phyloP scores from a whole-genome alignment of 2,329 filamentous ascomycete species.

The Aureobasidium leucospermi region DNA sequence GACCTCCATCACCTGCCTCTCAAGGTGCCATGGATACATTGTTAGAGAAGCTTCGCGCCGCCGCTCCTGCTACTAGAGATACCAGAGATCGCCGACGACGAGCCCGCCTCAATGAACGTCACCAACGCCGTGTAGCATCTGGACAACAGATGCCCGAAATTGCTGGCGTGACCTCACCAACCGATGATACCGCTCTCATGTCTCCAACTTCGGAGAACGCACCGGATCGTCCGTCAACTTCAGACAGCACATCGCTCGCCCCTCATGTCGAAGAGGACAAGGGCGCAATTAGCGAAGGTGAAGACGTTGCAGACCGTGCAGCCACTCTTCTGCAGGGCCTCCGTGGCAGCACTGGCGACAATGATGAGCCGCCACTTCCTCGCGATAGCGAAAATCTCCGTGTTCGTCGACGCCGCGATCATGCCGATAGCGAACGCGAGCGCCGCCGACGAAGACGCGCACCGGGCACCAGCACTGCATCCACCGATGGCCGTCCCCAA shows the following conservation, averaged over 20 bases:
- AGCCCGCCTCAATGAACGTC: conserved; percentile 80
- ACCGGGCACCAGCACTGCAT: conserved; percentile 26
- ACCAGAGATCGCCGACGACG: conserved; percentile 81
- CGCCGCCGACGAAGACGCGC: conserved; percentile 55
- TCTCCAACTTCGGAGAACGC: conserved; percentile 23
- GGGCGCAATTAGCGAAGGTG: conserved; percentile 37
- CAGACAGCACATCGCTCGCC: not conserved
- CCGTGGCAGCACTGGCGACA: conserved; percentile 50
- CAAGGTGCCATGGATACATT: conserved; percentile 94
- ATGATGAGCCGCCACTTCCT: conserved; percentile 43
- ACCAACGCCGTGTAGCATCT: conserved; percentile 82
- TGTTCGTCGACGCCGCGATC: conserved; percentile 61
- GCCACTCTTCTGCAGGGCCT: conserved; percentile 79
- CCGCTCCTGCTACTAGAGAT: conserved; percentile 81
- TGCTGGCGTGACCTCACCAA: conserved; percentile 15
- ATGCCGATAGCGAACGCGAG: conserved; percentile 70
- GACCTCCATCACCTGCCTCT: conserved; percentile 48
- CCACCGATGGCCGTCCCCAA: conserved; percentile 21
- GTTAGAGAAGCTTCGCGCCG: conserved; percentile 87
- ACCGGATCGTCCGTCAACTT: conserved; percentile 13
- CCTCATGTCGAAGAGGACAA: conserved; percentile 18
- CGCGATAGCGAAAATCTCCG: conserved; percentile 32
- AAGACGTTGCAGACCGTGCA: conserved; percentile 80
- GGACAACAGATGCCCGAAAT: conserved; percentile 78
- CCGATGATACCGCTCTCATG: conserved; percentile 18